Evolutionary conservation across 2,329 filamentous ascomycete genomes (phyloP).

Genomic region (Neonectria coccinea): DNA sequence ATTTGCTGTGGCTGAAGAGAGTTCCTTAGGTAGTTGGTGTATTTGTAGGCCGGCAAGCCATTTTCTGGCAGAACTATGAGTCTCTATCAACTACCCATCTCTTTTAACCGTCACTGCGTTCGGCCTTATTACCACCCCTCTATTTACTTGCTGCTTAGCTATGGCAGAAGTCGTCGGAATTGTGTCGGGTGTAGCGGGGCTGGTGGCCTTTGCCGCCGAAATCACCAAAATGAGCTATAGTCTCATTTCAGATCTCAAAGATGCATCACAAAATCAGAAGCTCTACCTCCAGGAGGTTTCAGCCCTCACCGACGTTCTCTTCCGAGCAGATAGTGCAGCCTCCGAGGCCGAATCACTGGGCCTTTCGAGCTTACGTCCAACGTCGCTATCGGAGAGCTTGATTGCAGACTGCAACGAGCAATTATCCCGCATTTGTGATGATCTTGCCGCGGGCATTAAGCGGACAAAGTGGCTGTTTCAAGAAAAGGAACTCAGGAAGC

Average conservation of each 20-base stretch:
- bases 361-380: conserved; percentile 4
- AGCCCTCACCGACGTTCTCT: conserved; percentile 5
- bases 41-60: neutral
- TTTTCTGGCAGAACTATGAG: neutral
- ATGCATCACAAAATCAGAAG: conserved; percentile 4
- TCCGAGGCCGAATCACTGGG: conserved; percentile 9
- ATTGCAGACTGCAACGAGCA: conserved; percentile 13
- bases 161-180: conserved; percentile 16
- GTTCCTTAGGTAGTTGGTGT: too few species aligned
- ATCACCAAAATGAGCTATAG: conserved; percentile 12
- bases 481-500: conserved; percentile 9
- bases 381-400: conserved; percentile 6
- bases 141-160: neutral
- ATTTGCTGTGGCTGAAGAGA: neutral
- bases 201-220: conserved; percentile 8
- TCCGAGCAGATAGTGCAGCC: conserved; percentile 5
- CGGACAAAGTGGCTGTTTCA: conserved; percentile 14
- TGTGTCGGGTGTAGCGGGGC: conserved; percentile 3
- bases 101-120: neutral
- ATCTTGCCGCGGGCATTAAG: conserved; percentile 12
- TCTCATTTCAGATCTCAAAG: conserved; percentile 6
- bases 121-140: neutral
- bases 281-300: conserved; percentile 15
- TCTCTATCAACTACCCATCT: neutral
- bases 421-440: conserved; percentile 10